These are phyloP conservation scores for Stagonosporopsis chrysanthemi DNA, from an alignment of 2,329 filamentous ascomycete species.

Conservation along the genomic window DNA sequence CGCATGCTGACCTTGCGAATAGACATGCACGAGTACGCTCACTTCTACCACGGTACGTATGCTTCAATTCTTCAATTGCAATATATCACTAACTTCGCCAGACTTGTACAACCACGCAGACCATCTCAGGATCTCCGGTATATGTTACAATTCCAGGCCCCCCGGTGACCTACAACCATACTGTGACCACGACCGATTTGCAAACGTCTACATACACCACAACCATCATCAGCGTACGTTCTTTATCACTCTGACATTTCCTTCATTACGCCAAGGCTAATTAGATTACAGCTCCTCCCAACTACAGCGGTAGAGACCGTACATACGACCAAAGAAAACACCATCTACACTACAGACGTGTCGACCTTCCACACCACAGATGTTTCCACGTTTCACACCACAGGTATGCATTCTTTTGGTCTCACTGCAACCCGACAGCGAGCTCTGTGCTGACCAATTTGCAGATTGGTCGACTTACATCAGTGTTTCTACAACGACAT, in stretches of 20 bases:
- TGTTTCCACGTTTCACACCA: conserved; percentile 16
- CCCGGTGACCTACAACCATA: conserved; percentile 10
- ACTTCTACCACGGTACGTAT: conserved; percentile 1
- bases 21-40: conserved; percentile 15
- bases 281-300: conserved; percentile 19
- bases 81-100: neutral
- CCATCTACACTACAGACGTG: conserved; percentile 19
- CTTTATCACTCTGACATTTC: neutral
- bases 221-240: conserved; percentile 29
- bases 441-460: neutral
- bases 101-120: conserved; percentile 18
- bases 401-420: conserved; percentile 1
- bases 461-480: conserved; percentile 23
- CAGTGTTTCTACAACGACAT: conserved; percentile 23
- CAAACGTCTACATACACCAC: conserved; percentile 21
- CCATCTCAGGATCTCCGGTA: conserved; percentile 14
- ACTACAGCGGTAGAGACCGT: conserved; percentile 25
- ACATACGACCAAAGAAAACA: conserved; percentile 19
- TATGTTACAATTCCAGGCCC: conserved; percentile 10
- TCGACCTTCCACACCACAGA: conserved; percentile 21
- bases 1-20: neutral
- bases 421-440: neutral
- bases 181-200: conserved; percentile 7
- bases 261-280: neutral
- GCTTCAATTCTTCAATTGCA: neutral